phyloP scores from a whole-genome alignment of 225 moss, liverwort and hornwort genomes.

The Sphagnum contortum region DNA sequence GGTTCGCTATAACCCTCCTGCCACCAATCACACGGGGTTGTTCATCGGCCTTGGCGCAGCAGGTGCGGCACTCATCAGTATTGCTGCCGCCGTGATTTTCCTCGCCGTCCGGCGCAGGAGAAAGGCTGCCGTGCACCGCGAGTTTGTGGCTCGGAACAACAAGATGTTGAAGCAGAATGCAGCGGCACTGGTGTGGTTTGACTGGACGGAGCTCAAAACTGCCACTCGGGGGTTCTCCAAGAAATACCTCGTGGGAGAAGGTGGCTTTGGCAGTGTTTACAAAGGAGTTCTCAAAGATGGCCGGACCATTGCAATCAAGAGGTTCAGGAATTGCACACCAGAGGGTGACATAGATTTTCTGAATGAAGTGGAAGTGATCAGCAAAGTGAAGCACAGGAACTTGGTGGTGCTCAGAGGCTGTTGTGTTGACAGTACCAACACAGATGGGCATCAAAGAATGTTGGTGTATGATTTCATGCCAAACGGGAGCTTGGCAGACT shows the following conservation, averaged over 20 bases:
- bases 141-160: constrained; percentile 48
- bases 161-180: constrained; percentile 31
- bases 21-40: constrained; percentile 9
- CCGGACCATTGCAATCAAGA: constrained; percentile 54
- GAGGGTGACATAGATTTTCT: constrained; percentile 71
- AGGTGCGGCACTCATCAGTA: constrained; percentile 9
- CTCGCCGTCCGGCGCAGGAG: constrained; percentile 17
- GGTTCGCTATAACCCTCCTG: constrained; percentile 2
- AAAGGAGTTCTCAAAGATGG: constrained; percentile 49
- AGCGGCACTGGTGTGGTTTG: constrained; percentile 56
- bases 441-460: constrained; percentile 72
- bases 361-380: constrained; percentile 62
- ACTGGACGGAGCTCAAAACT: constrained; percentile 55
- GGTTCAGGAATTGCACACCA: constrained; percentile 64
- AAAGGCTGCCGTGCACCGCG: constrained; percentile 18
- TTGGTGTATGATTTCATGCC: constrained; percentile 67
- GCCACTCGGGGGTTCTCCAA: constrained; percentile 59
- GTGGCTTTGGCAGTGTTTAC: constrained; percentile 73
- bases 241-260: constrained; percentile 52
- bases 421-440: constrained; percentile 48
- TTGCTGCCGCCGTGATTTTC: constrained; percentile 14
- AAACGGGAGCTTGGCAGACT: constrained; percentile 64
- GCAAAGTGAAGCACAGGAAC: constrained; percentile 65
- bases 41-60: constrained; percentile 19
- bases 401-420: constrained; percentile 66